Evolutionary conservation across 441 rosid genomes (phyloP).

Genomic region (Populus tomentosa): DNA sequence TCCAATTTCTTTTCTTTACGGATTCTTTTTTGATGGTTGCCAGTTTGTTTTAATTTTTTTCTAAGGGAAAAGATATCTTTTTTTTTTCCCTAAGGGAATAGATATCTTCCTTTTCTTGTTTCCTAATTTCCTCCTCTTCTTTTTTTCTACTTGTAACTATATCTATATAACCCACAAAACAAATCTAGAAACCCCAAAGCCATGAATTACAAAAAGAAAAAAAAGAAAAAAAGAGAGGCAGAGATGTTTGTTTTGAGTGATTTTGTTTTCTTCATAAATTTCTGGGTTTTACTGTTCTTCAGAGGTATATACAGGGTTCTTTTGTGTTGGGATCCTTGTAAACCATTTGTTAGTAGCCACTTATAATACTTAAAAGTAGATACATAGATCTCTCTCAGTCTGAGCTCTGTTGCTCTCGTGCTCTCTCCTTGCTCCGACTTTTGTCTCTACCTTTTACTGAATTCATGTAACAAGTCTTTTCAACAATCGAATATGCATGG

Average conservation of each 20-base stretch:
- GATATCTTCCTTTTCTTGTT: not conserved
- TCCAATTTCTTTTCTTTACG: too few species aligned
- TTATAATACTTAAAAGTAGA: not conserved
- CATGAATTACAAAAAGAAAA: conserved; percentile 17
- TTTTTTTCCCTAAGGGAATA: too few species aligned
- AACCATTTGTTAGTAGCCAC: conserved; percentile 10
- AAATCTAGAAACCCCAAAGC: not conserved
- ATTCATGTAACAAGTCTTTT: too few species aligned
- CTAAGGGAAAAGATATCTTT: too few species aligned
- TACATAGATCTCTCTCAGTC: conserved; percentile 5
- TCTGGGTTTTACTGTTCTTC: conserved; percentile 5
- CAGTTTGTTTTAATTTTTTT: too few species aligned
- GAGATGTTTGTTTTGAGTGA: not conserved
- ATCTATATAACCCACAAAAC: not conserved
- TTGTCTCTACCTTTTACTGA: not conserved
- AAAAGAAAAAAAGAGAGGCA: not conserved
- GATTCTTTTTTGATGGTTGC: too few species aligned
- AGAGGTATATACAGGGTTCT: not conserved
- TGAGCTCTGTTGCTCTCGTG: not conserved
- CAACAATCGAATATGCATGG: not conserved
- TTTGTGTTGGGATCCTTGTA: not conserved
- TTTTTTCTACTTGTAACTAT: not conserved
- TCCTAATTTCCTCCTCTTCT: not conserved
- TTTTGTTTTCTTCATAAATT: not conserved
- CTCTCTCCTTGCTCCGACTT: not conserved